Evolutionary conservation across 2,329 filamentous ascomycete species (phyloP).

Genomic region (Tothia fuscella): DNA sequence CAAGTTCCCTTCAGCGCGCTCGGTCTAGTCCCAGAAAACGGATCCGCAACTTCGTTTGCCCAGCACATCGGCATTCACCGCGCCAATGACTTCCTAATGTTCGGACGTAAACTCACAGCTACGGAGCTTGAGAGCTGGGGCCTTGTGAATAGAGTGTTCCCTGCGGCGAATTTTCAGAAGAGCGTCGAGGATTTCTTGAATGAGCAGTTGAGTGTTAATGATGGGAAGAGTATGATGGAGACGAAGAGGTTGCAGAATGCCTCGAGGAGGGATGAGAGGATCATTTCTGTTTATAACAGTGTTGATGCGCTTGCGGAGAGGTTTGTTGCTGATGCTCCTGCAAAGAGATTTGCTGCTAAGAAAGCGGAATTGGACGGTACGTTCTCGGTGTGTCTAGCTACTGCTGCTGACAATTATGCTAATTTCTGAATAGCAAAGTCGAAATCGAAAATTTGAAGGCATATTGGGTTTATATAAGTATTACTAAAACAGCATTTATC

Average conservation of each 20-base stretch:
- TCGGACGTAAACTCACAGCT: conserved; percentile 33
- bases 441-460: no score
- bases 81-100: conserved; percentile 41
- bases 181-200: conserved; percentile 31
- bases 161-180: conserved; percentile 28
- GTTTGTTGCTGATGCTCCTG: conserved; percentile 35
- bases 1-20: conserved; percentile 38
- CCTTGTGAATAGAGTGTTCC: conserved; percentile 36
- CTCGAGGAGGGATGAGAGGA: conserved; percentile 30
- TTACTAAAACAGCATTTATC: no score
- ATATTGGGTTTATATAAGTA: no score
- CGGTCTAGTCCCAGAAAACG: conserved; percentile 38
- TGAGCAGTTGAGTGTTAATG: conserved; percentile 32
- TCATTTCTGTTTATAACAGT: conserved; percentile 36
- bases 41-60: conserved; percentile 33
- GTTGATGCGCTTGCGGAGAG: conserved; percentile 37
- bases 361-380: conserved; percentile 17
- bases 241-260: conserved; percentile 39
- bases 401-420: no score
- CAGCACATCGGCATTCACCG: conserved; percentile 39
- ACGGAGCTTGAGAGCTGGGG: conserved; percentile 33
- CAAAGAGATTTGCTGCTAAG: conserved; percentile 28
- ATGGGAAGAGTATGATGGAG: conserved; percentile 42
- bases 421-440: no score
- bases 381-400: no score